These are phyloP conservation scores for Galeopsis tetrahit DNA, from an alignment of 257 asterid species.

Conservation along the genomic window DNA sequence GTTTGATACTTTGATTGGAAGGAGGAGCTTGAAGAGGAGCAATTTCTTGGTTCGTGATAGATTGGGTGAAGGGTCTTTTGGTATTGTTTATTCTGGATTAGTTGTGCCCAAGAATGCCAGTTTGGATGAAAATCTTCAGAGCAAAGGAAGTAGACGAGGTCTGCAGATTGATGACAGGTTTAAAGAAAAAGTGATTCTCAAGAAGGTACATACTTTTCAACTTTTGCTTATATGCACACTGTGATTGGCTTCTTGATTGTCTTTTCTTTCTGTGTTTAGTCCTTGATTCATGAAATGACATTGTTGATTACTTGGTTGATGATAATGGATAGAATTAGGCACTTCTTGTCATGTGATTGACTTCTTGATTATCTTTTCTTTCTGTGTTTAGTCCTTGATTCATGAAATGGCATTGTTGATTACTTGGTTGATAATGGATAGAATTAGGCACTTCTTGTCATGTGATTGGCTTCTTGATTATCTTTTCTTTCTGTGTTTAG, in stretches of 20 bases:
- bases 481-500: not conserved
- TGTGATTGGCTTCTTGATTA: not conserved
- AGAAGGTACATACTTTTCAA: slow-evolving; percentile 56
- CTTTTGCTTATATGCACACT: not conserved
- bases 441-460: too few species aligned
- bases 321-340: too few species aligned
- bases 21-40: slow-evolving; percentile 68
- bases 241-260: too few species aligned
- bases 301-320: too few species aligned
- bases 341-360: too few species aligned
- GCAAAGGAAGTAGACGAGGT: slow-evolving; percentile 48
- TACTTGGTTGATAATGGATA: too few species aligned
- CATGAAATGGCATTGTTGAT: too few species aligned
- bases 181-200: slow-evolving; percentile 87
- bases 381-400: too few species aligned
- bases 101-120: slow-evolving; percentile 73
- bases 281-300: too few species aligned
- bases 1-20: slow-evolving; percentile 68
- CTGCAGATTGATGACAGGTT: slow-evolving; percentile 48
- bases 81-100: slow-evolving; percentile 85
- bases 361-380: not conserved
- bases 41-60: slow-evolving; percentile 81
- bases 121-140: slow-evolving; percentile 50
- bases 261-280: too few species aligned
- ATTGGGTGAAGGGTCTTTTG: slow-evolving; percentile 94